A percentile compares a stretch with the other conserved stretches of the same genome.
These are phyloP conservation scores for Eutrema salsugineum DNA, from an alignment of 441 rosid genomes.

Conservation along the genomic window DNA sequence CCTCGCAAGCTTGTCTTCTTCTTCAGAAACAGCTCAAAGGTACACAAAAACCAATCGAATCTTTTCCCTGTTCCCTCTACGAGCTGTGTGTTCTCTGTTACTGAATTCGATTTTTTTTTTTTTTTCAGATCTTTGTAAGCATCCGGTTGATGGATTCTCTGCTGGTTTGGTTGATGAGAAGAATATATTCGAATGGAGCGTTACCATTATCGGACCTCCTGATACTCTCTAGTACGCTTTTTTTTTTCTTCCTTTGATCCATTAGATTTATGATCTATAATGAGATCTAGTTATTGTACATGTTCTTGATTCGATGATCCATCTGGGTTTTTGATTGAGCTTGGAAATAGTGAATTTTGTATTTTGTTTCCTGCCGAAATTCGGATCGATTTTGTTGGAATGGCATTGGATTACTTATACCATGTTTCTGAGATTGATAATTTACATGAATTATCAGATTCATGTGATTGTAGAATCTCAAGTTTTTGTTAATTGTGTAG, in stretches of 20 bases:
- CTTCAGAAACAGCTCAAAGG: constrained; percentile 63
- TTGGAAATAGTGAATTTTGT: not conserved
- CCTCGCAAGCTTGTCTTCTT: constrained; percentile 50
- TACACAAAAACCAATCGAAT: not conserved
- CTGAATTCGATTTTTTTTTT: constrained; percentile 7
- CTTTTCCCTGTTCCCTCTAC: not conserved
- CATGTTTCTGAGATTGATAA: not conserved
- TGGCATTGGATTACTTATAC: not conserved
- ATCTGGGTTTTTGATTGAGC: not conserved
- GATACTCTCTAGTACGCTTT: constrained; percentile 61
- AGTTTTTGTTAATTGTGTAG: not conserved
- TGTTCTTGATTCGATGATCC: constrained; percentile 7
- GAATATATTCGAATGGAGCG: constrained; percentile 71
- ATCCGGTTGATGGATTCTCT: constrained; percentile 76
- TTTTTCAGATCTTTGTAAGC: constrained; percentile 67
- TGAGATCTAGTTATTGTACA: not conserved
- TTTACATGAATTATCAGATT: no score
- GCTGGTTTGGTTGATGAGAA: constrained; percentile 71
- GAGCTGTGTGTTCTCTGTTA: not conserved
- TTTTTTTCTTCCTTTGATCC: constrained; percentile 32
- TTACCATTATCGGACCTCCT: constrained; percentile 70
- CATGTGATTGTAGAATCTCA: not conserved
- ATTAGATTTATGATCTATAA: not conserved
- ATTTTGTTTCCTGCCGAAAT: not conserved
- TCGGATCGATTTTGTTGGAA: constrained; percentile 3